phyloP scores from a whole-genome alignment of 139 green algal species.

The Chlamydomonas eustigma region DNA sequence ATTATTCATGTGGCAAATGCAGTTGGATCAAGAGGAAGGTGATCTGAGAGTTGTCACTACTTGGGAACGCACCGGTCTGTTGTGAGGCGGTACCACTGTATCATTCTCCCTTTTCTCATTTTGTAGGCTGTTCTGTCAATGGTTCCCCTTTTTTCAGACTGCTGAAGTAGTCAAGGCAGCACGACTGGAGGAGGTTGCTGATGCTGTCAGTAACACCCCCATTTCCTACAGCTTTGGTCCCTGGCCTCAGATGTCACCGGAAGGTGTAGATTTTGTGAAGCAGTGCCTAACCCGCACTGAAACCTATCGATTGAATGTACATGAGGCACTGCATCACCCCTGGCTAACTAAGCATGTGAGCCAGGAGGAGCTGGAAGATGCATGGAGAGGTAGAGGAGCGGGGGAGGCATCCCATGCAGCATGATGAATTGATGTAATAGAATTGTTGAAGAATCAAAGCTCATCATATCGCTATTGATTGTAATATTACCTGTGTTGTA shows the following conservation, averaged over 20 bases:
- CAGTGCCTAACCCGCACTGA: conserved; percentile 5
- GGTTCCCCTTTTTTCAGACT: conserved; percentile 12
- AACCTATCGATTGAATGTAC: not conserved
- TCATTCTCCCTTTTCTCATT: not conserved
- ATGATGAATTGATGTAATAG: no score
- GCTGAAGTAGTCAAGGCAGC: conserved; percentile 8
- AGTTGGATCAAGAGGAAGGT: no score
- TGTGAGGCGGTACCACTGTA: no score
- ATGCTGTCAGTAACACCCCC: conserved; percentile 19
- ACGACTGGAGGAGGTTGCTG: conserved; percentile 25
- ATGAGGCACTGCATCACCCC: not conserved
- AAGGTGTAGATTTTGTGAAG: conserved; percentile 33
- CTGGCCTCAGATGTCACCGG: conserved; percentile 35
- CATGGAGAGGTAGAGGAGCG: no score
- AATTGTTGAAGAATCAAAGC: no score
- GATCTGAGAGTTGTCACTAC: no score
- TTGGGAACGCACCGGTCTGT: no score
- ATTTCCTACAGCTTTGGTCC: conserved; percentile 38
- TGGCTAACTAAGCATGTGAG: not conserved
- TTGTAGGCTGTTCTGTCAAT: conserved; percentile 5
- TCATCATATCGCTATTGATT: no score
- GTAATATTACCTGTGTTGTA: no score
- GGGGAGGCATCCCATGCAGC: no score
- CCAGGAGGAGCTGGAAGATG: not conserved
- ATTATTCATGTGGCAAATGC: no score